Conservation (phyloP, 1,284 basidiomycete genomes). For the Leccinum pachyderme region DNA sequence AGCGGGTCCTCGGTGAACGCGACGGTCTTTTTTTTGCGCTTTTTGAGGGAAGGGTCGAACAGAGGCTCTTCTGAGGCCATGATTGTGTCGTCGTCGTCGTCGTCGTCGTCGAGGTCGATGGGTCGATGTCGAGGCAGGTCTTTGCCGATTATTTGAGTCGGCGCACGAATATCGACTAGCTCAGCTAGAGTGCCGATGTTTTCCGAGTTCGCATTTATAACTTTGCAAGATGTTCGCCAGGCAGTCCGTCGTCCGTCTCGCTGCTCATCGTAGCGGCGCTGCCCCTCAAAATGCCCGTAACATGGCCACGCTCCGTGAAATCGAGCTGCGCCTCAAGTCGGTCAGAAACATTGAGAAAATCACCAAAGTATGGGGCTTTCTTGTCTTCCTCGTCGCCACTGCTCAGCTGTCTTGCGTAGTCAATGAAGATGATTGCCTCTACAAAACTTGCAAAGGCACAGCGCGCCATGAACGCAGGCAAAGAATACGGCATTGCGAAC, state of each 20-base stretch:
- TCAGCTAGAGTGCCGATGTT: slow-evolving; percentile 39
- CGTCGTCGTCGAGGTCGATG: slow-evolving; percentile 14
- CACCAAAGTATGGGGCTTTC: slow-evolving; percentile 69
- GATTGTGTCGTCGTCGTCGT: slow-evolving; percentile 16
- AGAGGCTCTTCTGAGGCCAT: slow-evolving; percentile 72
- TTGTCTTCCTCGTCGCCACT: too few relatives aligned
- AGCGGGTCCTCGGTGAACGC: slow-evolving; percentile 81
- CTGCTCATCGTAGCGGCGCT: slow-evolving; percentile 51
- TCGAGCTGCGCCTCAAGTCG: slow-evolving; percentile 96
- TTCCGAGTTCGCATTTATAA: slow-evolving; percentile 33
- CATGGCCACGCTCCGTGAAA: slow-evolving; percentile 97
- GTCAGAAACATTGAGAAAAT: slow-evolving; percentile 99
- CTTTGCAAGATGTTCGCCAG: slow-evolving; percentile 55
- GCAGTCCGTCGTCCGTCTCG: slow-evolving; percentile 63
- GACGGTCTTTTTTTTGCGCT: slow-evolving; percentile 83
- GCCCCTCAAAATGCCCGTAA: slow-evolving; percentile 72
- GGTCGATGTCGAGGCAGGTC: slow-evolving; percentile 10
- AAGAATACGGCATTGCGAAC: slow-evolving; percentile 94
- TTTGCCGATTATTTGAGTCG: slow-evolving; percentile 30
- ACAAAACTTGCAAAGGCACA: slow-evolving; percentile 96
- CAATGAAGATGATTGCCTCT: slow-evolving; percentile 99
- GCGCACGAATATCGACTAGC: slow-evolving; percentile 23
- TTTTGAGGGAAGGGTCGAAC: slow-evolving; percentile 82
- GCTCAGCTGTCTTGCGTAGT: slow-evolving; percentile 47
- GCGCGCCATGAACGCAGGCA: slow-evolving; percentile 91